phyloP scores from a whole-genome alignment of 495 filamentous ascomycete genomes.

The Penicillium psychrofluorescens region DNA sequence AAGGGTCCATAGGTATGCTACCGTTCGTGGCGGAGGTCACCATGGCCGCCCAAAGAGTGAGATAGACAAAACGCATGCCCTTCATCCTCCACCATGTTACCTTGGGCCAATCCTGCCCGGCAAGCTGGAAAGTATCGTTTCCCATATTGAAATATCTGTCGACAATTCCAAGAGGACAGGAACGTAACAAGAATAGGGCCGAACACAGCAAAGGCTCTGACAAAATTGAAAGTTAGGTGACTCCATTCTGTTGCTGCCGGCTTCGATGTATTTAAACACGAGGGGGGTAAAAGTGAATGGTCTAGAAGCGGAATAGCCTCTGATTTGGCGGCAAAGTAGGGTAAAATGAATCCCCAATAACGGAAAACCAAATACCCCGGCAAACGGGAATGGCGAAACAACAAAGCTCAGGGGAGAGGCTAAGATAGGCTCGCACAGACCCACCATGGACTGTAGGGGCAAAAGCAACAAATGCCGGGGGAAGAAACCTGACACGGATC shows the following conservation, averaged over 20 bases:
- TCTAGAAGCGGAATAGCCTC: background rate
- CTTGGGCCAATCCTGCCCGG: constrained; percentile 29
- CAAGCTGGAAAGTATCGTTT: constrained; percentile 34
- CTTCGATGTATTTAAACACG: background rate
- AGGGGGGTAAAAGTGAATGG: too few relatives aligned
- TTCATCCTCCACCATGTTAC: constrained; percentile 33
- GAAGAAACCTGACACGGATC: too few relatives aligned
- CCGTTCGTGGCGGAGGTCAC: constrained; percentile 24
- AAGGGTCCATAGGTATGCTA: background rate
- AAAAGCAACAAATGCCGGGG: too few relatives aligned
- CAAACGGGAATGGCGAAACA: too few relatives aligned
- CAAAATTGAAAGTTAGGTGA: background rate
- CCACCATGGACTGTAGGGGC: too few relatives aligned
- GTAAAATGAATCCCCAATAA: background rate
- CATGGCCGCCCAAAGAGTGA: constrained; percentile 29
- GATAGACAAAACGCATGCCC: constrained; percentile 30
- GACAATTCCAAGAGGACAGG: background rate
- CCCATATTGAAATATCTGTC: constrained; percentile 17
- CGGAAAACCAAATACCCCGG: too few relatives aligned
- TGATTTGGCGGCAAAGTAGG: constrained; percentile 8
- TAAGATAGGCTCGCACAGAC: too few relatives aligned
- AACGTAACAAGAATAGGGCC: too few relatives aligned
- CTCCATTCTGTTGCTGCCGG: background rate
- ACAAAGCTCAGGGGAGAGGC: too few relatives aligned
- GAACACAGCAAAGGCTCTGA: background rate